Base-by-base conservation (phyloP, 2,329 filamentous ascomycete genomes). In the Lizonia empirigonia region DNA sequence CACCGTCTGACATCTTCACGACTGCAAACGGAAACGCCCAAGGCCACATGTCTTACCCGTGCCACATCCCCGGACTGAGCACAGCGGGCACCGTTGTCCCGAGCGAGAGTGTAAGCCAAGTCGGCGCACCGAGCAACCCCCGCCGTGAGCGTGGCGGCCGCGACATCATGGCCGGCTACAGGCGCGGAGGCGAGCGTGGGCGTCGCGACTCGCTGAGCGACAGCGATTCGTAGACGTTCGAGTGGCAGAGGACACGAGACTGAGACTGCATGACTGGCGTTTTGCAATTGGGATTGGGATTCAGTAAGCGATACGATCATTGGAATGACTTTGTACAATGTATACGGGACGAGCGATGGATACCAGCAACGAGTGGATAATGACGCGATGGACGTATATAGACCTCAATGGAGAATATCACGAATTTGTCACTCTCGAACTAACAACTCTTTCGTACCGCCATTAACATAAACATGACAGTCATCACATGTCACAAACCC, bases 31-130 rank as follows among this genome's bases (percentile, higher is more conserved):
- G 70, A 16, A 74, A 66, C 13, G 41, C 73, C 5, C 73, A 74
- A 0, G 80, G 81, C 8, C 82, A 80, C 10, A 82, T 81, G 67
- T 76, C 74, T 38, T 85, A 85, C 60, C 78, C 80, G 20, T 82
- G 82, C 68, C 77, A 82, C 7, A 81, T 85, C 39, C 81, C 82
- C 0, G 81, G 79, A 0, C 58, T 84, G 60, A 80, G 75, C 51
- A 52, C 56, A 27, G 69, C 69, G 0, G 68, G 62, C 23, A 74
- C 70, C 26, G 69, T 73, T 5, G 65, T 63, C 16, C 62, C 66
- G 1, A 64, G 65, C 34, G 72, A 75, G 53, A 74, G 72, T 42
- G 67, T 75, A 4, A 74, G 73, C 56, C 73, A 76, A 48, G 71
- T 71, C 20, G 74, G 72, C 29, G 71, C 52, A 2, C 64, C 62